Percentiles rank a stretch among this genome's conserved stretches.
Conservation (phyloP, 202 grass and related monocot genomes). For the Saccharum hybrid region DNA sequence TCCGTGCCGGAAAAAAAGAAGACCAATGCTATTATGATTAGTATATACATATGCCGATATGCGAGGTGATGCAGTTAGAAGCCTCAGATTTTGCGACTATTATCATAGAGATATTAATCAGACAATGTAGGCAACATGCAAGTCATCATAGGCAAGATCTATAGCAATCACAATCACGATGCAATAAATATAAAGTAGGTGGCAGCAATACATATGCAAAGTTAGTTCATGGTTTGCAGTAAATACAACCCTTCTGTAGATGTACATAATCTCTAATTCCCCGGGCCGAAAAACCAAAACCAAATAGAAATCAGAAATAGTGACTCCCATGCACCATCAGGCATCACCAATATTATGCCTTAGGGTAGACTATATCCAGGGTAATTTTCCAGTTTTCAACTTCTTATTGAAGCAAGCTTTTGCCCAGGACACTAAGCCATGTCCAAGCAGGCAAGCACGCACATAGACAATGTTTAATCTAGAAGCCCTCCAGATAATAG, state of each 20-base stretch:
- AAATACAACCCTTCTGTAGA: background rate
- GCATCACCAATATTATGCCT: background rate
- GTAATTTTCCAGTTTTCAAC: background rate
- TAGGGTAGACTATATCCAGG: background rate
- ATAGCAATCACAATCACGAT: background rate
- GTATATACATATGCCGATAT: no score
- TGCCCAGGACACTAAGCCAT: background rate
- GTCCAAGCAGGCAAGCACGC: background rate
- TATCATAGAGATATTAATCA: slow-evolving; percentile 33
- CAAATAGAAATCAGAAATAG: background rate
- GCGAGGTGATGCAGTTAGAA: background rate
- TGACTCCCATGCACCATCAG: background rate
- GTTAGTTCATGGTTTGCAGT: slow-evolving; percentile 14
- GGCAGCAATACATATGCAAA: background rate
- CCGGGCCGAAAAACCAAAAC: background rate
- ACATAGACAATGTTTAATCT: background rate
- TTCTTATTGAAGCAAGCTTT: slow-evolving; percentile 13
- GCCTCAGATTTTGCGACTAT: slow-evolving; percentile 29
- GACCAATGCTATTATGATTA: slow-evolving; percentile 15
- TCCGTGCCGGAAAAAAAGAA: background rate
- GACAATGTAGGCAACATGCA: slow-evolving; percentile 42
- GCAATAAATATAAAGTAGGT: background rate
- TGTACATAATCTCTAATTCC: background rate
- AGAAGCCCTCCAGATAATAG: background rate
- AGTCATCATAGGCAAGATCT: slow-evolving; percentile 33